Base-by-base conservation (phyloP, 2,329 filamentous ascomycete species). In the Pyrenophora graminea region DNA sequence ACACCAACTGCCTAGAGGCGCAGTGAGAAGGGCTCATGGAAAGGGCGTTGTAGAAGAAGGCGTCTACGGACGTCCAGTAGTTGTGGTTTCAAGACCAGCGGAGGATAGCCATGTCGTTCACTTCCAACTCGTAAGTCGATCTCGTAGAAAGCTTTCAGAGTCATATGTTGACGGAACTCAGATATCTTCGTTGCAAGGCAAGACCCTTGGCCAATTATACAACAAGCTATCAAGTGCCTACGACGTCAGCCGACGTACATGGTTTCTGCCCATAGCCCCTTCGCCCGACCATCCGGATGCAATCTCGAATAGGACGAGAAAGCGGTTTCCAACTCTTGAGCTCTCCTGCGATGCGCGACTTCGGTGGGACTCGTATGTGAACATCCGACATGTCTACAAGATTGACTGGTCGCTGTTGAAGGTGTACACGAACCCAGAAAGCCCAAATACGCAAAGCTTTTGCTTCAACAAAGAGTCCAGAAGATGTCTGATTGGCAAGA, bases 101-200 rank as follows among this genome's bases (percentile, higher is more conserved):
- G 61, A 68, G 2, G 63, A 67, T 2, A 51, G 48, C 6, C 52
- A 61, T 21, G 31, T 53, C 2, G 64, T 67, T n/a, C 69, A 72
- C 47, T 72, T 74, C 50, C 68, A 72, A 38, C 58, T 73, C 32
- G 70, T 72, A 52, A 63, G 69, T 57, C 32, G 12, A 2, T 3
- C 21, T 9, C 10, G 17, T 38, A 8, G 12, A 9, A 12, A 7
- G 15, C 31, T 12, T 12, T 42, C 48, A 59, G 8, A 30, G 25
- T 3, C 25, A 30, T 30, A 30, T 6, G 6, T 9, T 66, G 25
- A 70, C 48, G 30, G 37, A 25, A 13, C 32, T 3, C 36, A 72
- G 70, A 67, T 72, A 12, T 71, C 69, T 2, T 72, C 69, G 4
- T 62, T 72, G 39, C 62, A 70, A 48, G 66, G 69, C 34, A 71